A percentile compares a stretch with the other conserved stretches of the same genome.
Evolutionary conservation across 1,139 yeast species (phyloP).

Genomic region (Saccharomycopsis crataegensis): DNA sequence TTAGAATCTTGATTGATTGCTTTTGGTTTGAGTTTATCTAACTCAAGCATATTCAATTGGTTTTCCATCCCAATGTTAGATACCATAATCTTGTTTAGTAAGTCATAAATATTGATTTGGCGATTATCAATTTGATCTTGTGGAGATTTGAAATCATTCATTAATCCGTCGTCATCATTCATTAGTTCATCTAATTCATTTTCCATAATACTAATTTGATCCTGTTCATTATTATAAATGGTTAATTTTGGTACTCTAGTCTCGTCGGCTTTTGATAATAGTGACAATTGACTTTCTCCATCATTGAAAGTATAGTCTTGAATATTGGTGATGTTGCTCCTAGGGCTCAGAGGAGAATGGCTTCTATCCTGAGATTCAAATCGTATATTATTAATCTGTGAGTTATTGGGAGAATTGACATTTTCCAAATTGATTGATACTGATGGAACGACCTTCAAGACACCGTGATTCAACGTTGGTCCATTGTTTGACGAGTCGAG

Average conservation of each 20-base stretch:
- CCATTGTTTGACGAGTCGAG: too few relatives aligned
- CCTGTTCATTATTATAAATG: conserved; percentile 10
- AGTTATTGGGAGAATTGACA: conserved; percentile 11
- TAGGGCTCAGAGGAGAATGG: background rate
- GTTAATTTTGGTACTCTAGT: conserved; percentile 5
- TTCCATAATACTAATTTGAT: conserved; percentile 12
- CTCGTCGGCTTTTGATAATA: background rate
- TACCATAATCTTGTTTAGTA: conserved; percentile 4
- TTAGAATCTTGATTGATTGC: background rate
- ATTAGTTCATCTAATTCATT: conserved; percentile 11
- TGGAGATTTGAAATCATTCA: background rate
- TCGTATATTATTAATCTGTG: background rate
- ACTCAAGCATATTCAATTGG: background rate
- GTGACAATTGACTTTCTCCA: conserved; percentile 1
- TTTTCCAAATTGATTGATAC: conserved; percentile 14
- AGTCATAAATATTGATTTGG: conserved; percentile 9
- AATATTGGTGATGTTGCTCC: background rate
- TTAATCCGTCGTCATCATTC: conserved; percentile 6
- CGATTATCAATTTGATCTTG: background rate
- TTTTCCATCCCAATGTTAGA: background rate
- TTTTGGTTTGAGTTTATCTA: background rate
- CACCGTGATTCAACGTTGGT: too few relatives aligned
- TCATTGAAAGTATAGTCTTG: background rate
- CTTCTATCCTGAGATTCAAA: background rate
- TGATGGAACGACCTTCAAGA: conserved; percentile 8